Evolutionary conservation across 169 alveolate species (phyloP), one percentile per base, ranked within the genome.

Genomic region (Cryptosporidium andersoni): DNA sequence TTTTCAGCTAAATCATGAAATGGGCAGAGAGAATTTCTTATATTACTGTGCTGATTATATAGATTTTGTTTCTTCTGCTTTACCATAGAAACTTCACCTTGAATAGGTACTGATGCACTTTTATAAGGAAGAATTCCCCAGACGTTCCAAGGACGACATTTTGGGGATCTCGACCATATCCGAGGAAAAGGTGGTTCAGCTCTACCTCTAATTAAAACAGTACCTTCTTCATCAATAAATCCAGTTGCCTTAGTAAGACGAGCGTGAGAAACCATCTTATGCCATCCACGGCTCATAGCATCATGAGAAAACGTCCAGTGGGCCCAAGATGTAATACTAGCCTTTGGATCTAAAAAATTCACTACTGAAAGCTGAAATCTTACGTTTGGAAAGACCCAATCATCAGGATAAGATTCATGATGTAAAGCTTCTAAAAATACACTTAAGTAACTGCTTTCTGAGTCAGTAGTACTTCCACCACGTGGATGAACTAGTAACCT

Each of bases 261-360:
- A n/a, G 92, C 91, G 81, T 94, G 97, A 39, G 93, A 89, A 47
- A 94, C 91, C 97, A 94, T 94, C 88, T 94, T 94, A 81, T 94
- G 97, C 97, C 97, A 94, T 48, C 97, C 97, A 14, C 97, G 68
- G 40, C 95, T 90, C 62, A 95, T 90, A 55, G 97, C 96, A 64
- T 93, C 94, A 64, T 93, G 92, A 37, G 94, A 88, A 90, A 94
- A 94, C 25, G 95, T 92, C 97, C 97, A 94, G 80, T 94, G 95
- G 42, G 97, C 97, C 96, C 97, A 94, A 36, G 96, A 93, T 16
- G 97, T 94, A 43, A 94, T 95, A 14, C 95, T 91, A 66, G 91
- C 96, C 66, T 94, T 94, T 51, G 94, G 95, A 66, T 92, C 95
- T 81, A 90, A 88, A 68, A 92, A 91, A 81, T 94, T 94, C 56